Percentiles rank a stretch among this genome's conserved stretches.
phyloP scores from a whole-genome alignment of 2,329 filamentous ascomycete species.

The Xylaria sp. region DNA sequence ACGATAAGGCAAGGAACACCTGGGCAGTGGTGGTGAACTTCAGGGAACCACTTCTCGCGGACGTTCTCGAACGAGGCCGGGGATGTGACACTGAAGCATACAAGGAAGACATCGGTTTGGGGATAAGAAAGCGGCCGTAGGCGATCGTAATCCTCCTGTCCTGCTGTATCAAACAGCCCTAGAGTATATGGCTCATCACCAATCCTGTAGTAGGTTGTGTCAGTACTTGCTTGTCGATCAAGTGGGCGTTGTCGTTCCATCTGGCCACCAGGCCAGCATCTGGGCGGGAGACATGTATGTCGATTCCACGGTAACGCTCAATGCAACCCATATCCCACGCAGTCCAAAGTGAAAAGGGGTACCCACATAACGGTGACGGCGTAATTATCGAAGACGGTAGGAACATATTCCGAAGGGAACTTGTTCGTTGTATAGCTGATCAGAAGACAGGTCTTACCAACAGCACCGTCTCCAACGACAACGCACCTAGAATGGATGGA shows the following conservation, averaged over 20 bases:
- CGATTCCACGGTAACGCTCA: constrained; percentile 11
- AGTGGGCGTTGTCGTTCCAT: background rate
- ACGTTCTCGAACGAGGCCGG: constrained; percentile 99
- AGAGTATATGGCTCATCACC: constrained; percentile 98
- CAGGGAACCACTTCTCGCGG: constrained; percentile 97
- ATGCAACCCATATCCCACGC: constrained; percentile 4
- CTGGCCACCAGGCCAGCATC: background rate
- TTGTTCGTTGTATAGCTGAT: constrained; percentile 99
- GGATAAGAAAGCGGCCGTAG: constrained; percentile 96
- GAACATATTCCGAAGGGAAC: constrained; percentile 99
- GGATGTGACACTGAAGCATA: constrained; percentile 98
- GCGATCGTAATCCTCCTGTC: constrained; percentile 99
- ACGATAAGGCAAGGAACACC: constrained; percentile 98
- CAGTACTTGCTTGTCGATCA: constrained; percentile 23
- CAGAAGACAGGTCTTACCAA: constrained; percentile 98
- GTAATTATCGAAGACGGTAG: constrained; percentile 99
- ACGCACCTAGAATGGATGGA: constrained; percentile 77
- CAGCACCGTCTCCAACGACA: constrained; percentile 98
- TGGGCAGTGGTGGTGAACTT: constrained; percentile 98
- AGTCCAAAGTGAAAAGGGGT: constrained; percentile 3
- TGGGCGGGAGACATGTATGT: constrained; percentile 5
- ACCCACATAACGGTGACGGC: constrained; percentile 98
- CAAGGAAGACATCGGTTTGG: constrained; percentile 97
- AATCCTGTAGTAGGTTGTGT: constrained; percentile 72
- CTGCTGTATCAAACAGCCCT: constrained; percentile 96